phyloP scores from a whole-genome alignment of 2,329 filamentous ascomycete genomes.

The Nothophoma quercina region DNA sequence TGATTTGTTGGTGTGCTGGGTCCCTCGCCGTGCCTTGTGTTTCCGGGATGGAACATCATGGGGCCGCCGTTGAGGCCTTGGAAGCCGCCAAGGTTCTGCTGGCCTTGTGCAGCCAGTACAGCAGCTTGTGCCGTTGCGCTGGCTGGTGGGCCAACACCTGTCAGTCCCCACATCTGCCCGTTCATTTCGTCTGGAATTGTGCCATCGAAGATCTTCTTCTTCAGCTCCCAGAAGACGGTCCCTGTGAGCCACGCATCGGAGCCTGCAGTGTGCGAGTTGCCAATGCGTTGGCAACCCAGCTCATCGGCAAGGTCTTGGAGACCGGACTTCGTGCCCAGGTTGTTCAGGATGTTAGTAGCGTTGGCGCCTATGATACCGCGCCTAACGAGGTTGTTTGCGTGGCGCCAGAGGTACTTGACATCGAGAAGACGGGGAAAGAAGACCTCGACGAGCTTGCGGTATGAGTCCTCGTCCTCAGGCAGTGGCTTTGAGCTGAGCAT shows the following conservation, averaged over 20 bases:
- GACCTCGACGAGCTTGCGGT: slow-evolving; percentile 85
- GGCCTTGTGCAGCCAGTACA: slow-evolving; percentile 53
- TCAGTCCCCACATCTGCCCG: slow-evolving; percentile 93
- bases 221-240: slow-evolving; percentile 92
- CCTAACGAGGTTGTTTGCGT: slow-evolving; percentile 73
- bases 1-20: slow-evolving; percentile 75
- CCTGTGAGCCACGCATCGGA: slow-evolving; percentile 94
- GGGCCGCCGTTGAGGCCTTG: slow-evolving; percentile 46
- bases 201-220: slow-evolving; percentile 85
- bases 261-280: slow-evolving; percentile 88
- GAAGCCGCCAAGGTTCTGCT: slow-evolving; percentile 39
- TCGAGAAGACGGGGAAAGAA: slow-evolving; percentile 96
- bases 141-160: slow-evolving; percentile 62
- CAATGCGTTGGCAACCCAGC: slow-evolving; percentile 87
- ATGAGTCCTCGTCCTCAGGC: slow-evolving; percentile 88
- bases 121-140: slow-evolving; percentile 63
- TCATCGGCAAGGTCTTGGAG: slow-evolving; percentile 94
- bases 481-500: slow-evolving; percentile 83
- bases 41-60: slow-evolving; percentile 53
- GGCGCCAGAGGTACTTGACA: slow-evolving; percentile 96
- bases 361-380: slow-evolving; percentile 48
- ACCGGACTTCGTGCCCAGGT: slow-evolving; percentile 88
- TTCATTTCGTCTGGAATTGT: slow-evolving; percentile 80
- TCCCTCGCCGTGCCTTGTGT: slow-evolving; percentile 52
- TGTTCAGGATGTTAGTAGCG: slow-evolving; percentile 77